Evolutionary conservation across 495 filamentous ascomycete species (phyloP), one percentile per base, ranked within the genome.

Genomic region (Podospora sp.): DNA sequence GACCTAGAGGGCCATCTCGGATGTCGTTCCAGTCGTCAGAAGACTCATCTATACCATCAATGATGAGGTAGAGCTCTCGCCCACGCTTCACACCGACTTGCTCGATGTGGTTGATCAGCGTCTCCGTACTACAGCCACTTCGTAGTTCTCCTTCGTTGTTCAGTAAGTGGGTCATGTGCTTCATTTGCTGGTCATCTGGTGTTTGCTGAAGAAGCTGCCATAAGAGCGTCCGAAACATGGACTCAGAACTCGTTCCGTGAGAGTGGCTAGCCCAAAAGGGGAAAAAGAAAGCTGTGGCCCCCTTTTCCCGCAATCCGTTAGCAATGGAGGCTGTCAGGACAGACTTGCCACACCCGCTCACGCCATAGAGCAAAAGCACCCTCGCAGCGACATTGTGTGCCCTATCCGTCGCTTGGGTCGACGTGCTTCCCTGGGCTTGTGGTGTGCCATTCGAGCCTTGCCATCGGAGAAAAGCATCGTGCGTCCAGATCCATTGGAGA

Each of bases 11-110:
- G 20, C 52, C 52, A 2, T n/a, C 52, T 55, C 52, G 8, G 7
- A 22, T 22, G 14, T 55, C 52, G 52, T 55, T 55, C 52, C 52
- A 55, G 24, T 55, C 52, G 20, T 55, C 52, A 11, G 52, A 55
- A 26, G 52, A 55, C 25, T 55, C 52, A n/a, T 55, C 52, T 2
- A 55, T 55, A n/a, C 52, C 52, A 12, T 55, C 52, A 22, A 55
- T 11, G 52, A 55, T 55, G 6, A 55, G 3, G 14, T 55, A 55
- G 2, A 55, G 2, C 21, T 55, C 52, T 55, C 52, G 14, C n/a
- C n/a, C n/a, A n/a, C n/a, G n/a, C n/a, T n/a, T n/a, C 7, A 55
- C 20, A 55, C 52, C 9, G 22, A 6, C 52, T 11, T n/a, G 9
- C n/a, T 22, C 2, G 52, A n/a, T 55, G n/a, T 26, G 3, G 5